Evolutionary conservation across 352 stramenopile genomes (phyloP), one percentile per base, ranked within the genome.

Genomic region (Pseudoperonospora humuli): DNA sequence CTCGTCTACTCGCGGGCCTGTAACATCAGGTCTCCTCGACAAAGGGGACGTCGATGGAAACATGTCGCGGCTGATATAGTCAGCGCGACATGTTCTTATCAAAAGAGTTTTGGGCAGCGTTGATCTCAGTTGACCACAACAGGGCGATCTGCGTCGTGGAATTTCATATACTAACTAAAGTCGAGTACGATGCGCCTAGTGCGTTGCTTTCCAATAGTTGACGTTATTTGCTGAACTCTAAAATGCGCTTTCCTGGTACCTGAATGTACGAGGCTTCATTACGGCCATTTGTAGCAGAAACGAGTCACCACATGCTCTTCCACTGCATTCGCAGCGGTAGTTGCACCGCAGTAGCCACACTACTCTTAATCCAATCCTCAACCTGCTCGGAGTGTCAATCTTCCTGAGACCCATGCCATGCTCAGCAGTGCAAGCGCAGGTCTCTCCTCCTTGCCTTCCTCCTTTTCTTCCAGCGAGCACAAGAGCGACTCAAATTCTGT

Each of bases 321-420:
- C n/a, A n/a, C n/a, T n/a, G n/a, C n/a, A n/a, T n/a, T n/a, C n/a
- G n/a, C n/a, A n/a, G n/a, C n/a, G n/a, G n/a, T n/a, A n/a, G n/a
- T n/a, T n/a, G n/a, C n/a, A n/a, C 28, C 23, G 7, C 24, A 13
- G 24, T 13, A 7, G 13, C 9, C 0, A 7, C 24, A 13, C 24
- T 13, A 10, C 24, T 3, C 24, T 54, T 35, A 43, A 42, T 27
- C 51, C 48, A 60, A 60, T 67, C 57, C 47, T 44, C 43, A 63
- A 63, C 57, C 28, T 60, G 42, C 44, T 49, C 51, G 19, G 36
- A 18, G 29, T n/a, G 25, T 37, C 46, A 37, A 23, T 50, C 40
- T 40, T 44, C 33, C 18, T n/a, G 39, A 63, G 45, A 20, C 53
- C 39, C 53, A 67, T 67, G 53, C 53, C 53, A 67, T 67, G 57